A percentile compares a stretch with the other conserved stretches of the same genome.
These are phyloP conservation scores for Curvularia hawaiiensis DNA, from an alignment of 2,329 filamentous ascomycete species.

Conservation along the genomic window DNA sequence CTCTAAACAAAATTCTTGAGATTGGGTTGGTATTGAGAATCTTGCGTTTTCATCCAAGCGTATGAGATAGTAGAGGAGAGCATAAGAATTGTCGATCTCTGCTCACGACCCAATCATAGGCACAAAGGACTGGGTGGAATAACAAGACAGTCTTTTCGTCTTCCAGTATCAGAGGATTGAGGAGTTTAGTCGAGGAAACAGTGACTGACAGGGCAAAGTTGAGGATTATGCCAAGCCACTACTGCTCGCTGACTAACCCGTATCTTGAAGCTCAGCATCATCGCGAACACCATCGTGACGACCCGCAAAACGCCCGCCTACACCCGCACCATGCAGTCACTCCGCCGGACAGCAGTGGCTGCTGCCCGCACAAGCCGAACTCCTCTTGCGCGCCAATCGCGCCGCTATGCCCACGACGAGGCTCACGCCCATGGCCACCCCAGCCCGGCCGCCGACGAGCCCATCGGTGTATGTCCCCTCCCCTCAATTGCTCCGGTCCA, in stretches of 20 bases:
- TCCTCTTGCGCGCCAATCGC: constrained; percentile 45
- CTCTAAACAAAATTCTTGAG: no score
- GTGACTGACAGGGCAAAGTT: background rate
- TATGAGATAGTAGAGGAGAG: background rate
- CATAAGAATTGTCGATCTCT: background rate
- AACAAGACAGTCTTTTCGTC: background rate
- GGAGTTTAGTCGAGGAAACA: background rate
- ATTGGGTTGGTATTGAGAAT: no score
- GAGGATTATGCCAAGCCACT: constrained; percentile 19
- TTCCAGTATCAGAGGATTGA: background rate
- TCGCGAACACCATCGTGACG: constrained; percentile 23
- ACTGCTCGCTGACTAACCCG: constrained; percentile 16
- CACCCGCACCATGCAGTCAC: constrained; percentile 50
- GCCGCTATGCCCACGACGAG: constrained; percentile 49
- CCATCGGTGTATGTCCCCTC: constrained; percentile 55
- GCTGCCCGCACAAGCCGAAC: constrained; percentile 48
- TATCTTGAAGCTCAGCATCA: constrained; percentile 37
- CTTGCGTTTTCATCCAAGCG: no score
- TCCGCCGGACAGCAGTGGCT: constrained; percentile 51
- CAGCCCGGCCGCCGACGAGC: constrained; percentile 52
- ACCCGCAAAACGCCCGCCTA: constrained; percentile 27
- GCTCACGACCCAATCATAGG: background rate
- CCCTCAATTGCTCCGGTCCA: constrained; percentile 18
- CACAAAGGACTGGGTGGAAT: background rate
- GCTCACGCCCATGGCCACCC: constrained; percentile 42